phyloP scores from a whole-genome alignment of 306 rosid species.

The Herpetospermum pedunculosum region DNA sequence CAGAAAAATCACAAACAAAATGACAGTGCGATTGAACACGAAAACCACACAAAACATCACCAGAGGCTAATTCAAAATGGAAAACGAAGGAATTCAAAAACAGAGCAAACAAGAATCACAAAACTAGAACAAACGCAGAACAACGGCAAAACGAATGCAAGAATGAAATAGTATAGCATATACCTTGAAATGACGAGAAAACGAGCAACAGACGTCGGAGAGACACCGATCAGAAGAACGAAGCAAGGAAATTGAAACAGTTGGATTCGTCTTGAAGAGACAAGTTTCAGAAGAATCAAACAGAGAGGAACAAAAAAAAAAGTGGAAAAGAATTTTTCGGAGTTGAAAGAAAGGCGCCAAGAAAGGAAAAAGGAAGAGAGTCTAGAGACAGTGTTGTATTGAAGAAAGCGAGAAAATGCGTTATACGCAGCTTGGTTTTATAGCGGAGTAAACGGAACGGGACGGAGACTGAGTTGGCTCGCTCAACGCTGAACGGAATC shows the following conservation, averaged over 20 bases:
- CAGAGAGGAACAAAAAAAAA: slow-evolving; percentile 7
- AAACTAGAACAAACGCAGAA: neutral
- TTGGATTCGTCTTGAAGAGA: neutral
- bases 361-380: neutral
- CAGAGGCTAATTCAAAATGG: too few relatives aligned
- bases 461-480: neutral
- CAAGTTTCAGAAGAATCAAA: slow-evolving; percentile 9
- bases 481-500: neutral
- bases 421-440: neutral
- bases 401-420: neutral
- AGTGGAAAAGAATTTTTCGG: neutral
- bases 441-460: neutral
- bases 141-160: neutral
- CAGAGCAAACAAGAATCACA: neutral
- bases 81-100: neutral
- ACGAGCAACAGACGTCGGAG: neutral
- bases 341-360: neutral
- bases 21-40: neutral
- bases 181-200: neutral
- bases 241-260: neutral
- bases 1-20: neutral
- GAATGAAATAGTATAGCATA: neutral
- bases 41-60: too few relatives aligned
- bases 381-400: neutral
- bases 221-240: neutral